Evolutionary conservation across 345 rosid species (phyloP).

Genomic region (Viola odorata): DNA sequence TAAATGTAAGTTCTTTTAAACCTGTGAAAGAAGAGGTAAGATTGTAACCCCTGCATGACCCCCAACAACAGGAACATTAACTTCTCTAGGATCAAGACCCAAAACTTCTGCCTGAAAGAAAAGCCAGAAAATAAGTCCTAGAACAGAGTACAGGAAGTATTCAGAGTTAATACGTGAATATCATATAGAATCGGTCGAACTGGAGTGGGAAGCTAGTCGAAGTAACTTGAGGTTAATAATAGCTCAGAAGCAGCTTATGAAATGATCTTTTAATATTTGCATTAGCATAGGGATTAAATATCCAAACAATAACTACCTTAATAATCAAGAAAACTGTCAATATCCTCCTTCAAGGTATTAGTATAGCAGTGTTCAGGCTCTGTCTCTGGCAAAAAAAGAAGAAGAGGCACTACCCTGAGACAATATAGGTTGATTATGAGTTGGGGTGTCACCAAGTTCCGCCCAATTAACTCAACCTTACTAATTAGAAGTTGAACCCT

Average conservation of each 20-base stretch:
- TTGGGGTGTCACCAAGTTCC: too few relatives aligned
- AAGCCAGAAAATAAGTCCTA: conserved; percentile 1
- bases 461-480: too few relatives aligned
- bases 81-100: conserved; percentile 93
- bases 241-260: neutral
- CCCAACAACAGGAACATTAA: conserved; percentile 92
- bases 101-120: conserved; percentile 83
- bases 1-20: conserved; percentile 14
- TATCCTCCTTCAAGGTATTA: neutral
- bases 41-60: conserved; percentile 97
- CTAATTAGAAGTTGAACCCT: too few relatives aligned
- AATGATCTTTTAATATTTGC: neutral
- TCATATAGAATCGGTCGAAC: neutral
- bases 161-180: neutral
- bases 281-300: neutral
- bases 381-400: neutral
- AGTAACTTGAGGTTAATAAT: neutral
- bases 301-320: neutral
- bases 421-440: too few relatives aligned
- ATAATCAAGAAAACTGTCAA: neutral
- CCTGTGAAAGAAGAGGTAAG: conserved; percentile 95
- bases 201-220: neutral
- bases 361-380: neutral
- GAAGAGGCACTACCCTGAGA: too few relatives aligned
- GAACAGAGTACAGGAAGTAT: neutral